phyloP scores from a whole-genome alignment of 768 basidiomycete species.

The Auricularia auricula-judae region DNA sequence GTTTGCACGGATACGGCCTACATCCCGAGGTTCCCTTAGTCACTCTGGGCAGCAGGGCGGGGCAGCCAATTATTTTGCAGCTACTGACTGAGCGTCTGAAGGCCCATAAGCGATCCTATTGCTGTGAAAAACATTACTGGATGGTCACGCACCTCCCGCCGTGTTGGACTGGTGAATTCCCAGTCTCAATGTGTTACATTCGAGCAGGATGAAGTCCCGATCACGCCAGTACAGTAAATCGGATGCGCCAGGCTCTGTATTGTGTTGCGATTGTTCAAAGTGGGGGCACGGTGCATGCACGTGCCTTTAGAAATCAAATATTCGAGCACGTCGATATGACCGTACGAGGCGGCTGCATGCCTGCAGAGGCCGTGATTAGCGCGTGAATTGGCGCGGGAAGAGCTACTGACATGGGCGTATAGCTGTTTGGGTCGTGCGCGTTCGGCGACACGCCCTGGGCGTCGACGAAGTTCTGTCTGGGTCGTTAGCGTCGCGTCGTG shows the following conservation, averaged over 20 bases:
- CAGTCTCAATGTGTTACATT: no score
- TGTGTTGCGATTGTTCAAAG: neutral
- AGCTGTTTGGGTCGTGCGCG: slow-evolving; percentile 56
- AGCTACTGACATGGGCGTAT: slow-evolving; percentile 62
- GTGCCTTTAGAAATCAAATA: slow-evolving; percentile 68
- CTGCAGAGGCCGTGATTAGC: slow-evolving; percentile 24
- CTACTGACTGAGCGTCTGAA: no score
- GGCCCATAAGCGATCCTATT: no score
- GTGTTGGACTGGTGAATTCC: no score
- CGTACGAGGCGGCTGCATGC: slow-evolving; percentile 93
- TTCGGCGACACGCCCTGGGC: slow-evolving; percentile 50
- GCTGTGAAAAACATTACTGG: no score
- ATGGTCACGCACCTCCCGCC: no score
- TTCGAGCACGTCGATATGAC: slow-evolving; percentile 59
- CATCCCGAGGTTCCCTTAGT: no score
- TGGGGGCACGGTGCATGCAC: slow-evolving; percentile 7
- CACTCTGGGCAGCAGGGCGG: no score
- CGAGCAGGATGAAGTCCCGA: no score
- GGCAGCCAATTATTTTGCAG: no score
- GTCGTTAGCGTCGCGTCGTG: slow-evolving; percentile 3
- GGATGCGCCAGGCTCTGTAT: neutral
- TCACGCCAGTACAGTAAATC: no score
- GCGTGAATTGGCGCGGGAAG: slow-evolving; percentile 4
- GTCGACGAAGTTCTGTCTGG: neutral
- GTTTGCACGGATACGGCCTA: no score